phyloP scores from a whole-genome alignment of 2,329 filamentous ascomycete genomes.

The Apiospora saccharicola region DNA sequence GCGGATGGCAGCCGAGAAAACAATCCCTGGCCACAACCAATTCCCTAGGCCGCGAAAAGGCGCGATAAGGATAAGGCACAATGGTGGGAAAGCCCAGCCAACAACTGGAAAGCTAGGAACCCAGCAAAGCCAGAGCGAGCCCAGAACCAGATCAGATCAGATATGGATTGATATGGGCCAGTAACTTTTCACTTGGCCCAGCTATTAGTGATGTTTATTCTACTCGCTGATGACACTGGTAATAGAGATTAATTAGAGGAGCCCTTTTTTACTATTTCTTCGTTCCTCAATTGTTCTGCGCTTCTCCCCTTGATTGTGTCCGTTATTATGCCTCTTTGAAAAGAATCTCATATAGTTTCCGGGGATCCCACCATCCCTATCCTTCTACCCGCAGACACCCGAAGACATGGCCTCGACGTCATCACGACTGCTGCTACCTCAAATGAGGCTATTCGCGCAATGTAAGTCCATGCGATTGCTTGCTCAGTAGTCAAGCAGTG shows the following conservation, averaged over 20 bases:
- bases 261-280: not conserved
- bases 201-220: conserved; percentile 15
- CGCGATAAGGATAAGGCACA: conserved; percentile 25
- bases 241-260: conserved; percentile 13
- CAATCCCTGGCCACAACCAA: not conserved
- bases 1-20: not conserved
- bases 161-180: conserved; percentile 7
- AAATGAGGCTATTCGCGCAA: conserved; percentile 24
- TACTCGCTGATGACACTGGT: conserved; percentile 10
- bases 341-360: conserved; percentile 10
- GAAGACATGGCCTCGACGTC: conserved; percentile 28
- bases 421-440: conserved; percentile 26
- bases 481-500: not conserved
- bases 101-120: not conserved
- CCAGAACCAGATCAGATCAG: not conserved
- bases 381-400: conserved; percentile 19
- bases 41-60: conserved; percentile 22
- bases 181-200: conserved; percentile 14
- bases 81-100: not conserved
- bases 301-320: not conserved
- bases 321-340: conserved; percentile 18
- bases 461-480: conserved; percentile 11
- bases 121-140: not conserved
- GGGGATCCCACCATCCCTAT: conserved; percentile 25
- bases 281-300: not conserved